Evolutionary conservation across 2,329 filamentous ascomycete genomes (phyloP).

Genomic region (Thelonectria discophora): DNA sequence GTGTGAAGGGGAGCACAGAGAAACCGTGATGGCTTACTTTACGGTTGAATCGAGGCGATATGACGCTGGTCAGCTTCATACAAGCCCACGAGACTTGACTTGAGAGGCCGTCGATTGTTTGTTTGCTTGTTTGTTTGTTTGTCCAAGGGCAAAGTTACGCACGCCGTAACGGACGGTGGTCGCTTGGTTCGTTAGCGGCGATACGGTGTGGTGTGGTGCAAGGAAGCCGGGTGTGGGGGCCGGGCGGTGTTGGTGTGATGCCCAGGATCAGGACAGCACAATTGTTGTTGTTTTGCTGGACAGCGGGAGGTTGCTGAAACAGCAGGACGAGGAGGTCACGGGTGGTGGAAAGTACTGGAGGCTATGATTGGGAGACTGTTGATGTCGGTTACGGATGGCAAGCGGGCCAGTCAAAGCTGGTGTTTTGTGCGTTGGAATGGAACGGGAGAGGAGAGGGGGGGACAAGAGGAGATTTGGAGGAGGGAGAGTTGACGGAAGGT

Average conservation of each 20-base stretch:
- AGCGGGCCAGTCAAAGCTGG: neutral
- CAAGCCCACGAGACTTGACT: constrained; percentile 9
- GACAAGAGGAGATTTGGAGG: too few relatives aligned
- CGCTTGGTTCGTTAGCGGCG: constrained; percentile 38
- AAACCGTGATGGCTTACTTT: constrained; percentile 5
- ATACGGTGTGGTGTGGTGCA: constrained; percentile 27
- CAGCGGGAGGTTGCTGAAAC: constrained; percentile 1
- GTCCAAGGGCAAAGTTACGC: constrained; percentile 32
- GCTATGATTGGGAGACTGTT: neutral
- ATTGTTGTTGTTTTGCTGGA: neutral
- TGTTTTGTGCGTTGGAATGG: constrained; percentile 9
- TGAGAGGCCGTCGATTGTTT: constrained; percentile 18
- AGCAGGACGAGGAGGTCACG: neutral
- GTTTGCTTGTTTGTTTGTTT: constrained; percentile 29
- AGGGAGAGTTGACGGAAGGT: constrained; percentile 8
- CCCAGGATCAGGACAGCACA: constrained; percentile 6
- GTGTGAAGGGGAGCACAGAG: neutral
- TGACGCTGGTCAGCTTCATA: neutral
- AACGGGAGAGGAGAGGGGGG: neutral
- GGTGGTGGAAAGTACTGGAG: neutral
- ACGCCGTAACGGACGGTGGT: constrained; percentile 12
- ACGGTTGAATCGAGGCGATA: neutral
- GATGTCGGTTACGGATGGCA: neutral
- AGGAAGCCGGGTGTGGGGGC: constrained; percentile 34
- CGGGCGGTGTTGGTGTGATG: constrained; percentile 20